phyloP scores from a whole-genome alignment of 768 basidiomycete species.

The Inosperma sp. region DNA sequence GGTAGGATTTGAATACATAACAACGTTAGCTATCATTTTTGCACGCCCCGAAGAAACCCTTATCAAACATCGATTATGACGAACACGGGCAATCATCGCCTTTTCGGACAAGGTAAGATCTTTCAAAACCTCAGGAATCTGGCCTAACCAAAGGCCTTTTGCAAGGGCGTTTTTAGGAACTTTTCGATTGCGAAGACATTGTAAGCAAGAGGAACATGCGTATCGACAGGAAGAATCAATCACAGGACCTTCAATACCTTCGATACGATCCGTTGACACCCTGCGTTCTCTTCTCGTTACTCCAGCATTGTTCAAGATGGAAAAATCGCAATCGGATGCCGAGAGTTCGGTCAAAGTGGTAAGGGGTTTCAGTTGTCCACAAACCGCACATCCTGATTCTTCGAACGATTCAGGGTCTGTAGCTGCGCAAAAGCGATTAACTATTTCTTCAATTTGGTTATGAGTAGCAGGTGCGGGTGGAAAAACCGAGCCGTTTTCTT shows the following conservation, averaged over 20 bases:
- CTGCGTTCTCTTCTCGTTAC: conserved; percentile 11
- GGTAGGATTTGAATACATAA: conserved; percentile 30
- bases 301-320: background rate
- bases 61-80: conserved; percentile 30
- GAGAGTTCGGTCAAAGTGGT: conserved; percentile 4
- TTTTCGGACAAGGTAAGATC: conserved; percentile 29
- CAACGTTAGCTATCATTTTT: conserved; percentile 33
- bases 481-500: background rate
- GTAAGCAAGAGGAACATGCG: conserved; percentile 16
- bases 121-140: conserved; percentile 26
- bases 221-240: conserved; percentile 10
- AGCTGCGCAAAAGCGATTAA: conserved; percentile 10
- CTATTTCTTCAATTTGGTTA: background rate
- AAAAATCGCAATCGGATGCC: conserved; percentile 3
- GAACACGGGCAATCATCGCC: conserved; percentile 13
- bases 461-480: background rate
- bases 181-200: conserved; percentile 7
- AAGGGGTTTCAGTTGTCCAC: conserved; percentile 12
- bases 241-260: conserved; percentile 14
- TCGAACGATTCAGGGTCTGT: conserved; percentile 6
- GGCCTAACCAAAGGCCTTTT: conserved; percentile 35
- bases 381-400: conserved; percentile 24
- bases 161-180: conserved; percentile 27
- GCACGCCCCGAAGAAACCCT: conserved; percentile 26
- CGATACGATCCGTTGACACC: background rate